phyloP scores from a whole-genome alignment of 192 early-diverging fungal species.

The Pilaira anomala region DNA sequence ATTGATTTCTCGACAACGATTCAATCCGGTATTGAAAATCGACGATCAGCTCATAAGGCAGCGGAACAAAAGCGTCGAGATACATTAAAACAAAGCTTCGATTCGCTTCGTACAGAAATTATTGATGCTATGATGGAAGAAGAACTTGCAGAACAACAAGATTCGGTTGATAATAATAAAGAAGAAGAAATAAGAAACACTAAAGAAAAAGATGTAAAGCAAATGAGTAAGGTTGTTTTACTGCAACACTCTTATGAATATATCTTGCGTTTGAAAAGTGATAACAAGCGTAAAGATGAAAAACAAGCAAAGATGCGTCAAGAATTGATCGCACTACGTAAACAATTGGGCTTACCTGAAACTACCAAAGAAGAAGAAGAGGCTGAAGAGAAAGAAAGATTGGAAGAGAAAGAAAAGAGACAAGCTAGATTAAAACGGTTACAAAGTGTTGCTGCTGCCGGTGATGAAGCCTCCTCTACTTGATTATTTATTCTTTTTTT shows the following conservation, averaged over 20 bases:
- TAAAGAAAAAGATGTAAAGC: slow-evolving; percentile 56
- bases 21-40: slow-evolving; percentile 74
- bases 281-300: slow-evolving; percentile 36
- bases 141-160: not conserved
- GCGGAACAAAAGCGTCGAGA: slow-evolving; percentile 96
- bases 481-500: no score
- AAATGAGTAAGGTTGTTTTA: slow-evolving; percentile 83
- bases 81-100: slow-evolving; percentile 87
- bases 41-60: slow-evolving; percentile 86
- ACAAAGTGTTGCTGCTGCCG: not conserved
- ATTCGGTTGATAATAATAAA: not conserved
- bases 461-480: no score
- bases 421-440: slow-evolving; percentile 14
- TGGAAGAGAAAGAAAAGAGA: slow-evolving; percentile 16
- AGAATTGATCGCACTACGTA: slow-evolving; percentile 24
- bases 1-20: slow-evolving; percentile 73
- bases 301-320: slow-evolving; percentile 30
- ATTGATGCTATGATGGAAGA: slow-evolving; percentile 57
- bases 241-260: slow-evolving; percentile 65
- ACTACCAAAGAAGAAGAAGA: slow-evolving; percentile 27
- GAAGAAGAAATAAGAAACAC: slow-evolving; percentile 5
- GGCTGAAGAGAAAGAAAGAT: slow-evolving; percentile 15
- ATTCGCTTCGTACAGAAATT: slow-evolving; percentile 66
- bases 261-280: slow-evolving; percentile 51
- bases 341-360: slow-evolving; percentile 22